These are phyloP conservation scores for Daldinia concentrica DNA, from an alignment of 495 filamentous ascomycete species.

Conservation along the genomic window DNA sequence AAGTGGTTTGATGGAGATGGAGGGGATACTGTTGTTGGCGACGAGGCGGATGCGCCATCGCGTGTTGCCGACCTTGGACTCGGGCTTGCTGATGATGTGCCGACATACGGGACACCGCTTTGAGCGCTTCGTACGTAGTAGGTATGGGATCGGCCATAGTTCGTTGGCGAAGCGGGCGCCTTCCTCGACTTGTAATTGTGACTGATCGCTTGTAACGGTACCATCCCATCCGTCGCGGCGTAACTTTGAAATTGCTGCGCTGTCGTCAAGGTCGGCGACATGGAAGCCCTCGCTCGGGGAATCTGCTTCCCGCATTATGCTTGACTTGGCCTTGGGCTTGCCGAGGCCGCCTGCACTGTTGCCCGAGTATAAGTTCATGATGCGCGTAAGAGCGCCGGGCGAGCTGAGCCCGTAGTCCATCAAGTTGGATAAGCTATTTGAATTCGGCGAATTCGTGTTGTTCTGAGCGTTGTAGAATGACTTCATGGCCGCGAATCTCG, in stretches of 20 bases:
- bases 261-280: conserved; percentile 60
- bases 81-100: conserved; percentile 95
- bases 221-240: conserved; percentile 53
- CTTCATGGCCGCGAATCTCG: conserved; percentile 67
- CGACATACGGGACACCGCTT: conserved; percentile 93
- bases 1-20: conserved; percentile 74
- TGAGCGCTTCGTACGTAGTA: conserved; percentile 88
- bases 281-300: conserved; percentile 74
- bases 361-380: conserved; percentile 90
- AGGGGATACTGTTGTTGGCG: conserved; percentile 88
- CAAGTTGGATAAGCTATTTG: conserved; percentile 63
- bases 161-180: conserved; percentile 65
- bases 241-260: conserved; percentile 59
- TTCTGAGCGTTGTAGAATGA: conserved; percentile 78
- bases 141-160: conserved; percentile 79
- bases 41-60: conserved; percentile 90
- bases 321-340: conserved; percentile 71
- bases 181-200: conserved; percentile 62
- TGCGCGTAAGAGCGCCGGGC: conserved; percentile 79
- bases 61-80: conserved; percentile 83
- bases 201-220: conserved; percentile 50
- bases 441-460: conserved; percentile 59
- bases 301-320: conserved; percentile 80
- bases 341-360: conserved; percentile 61
- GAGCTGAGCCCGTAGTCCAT: conserved; percentile 76